Percentiles rank a stretch among this genome's conserved stretches.
Conservation (phyloP, 1,139 yeast species). For the Dujonia santamariae region DNA sequence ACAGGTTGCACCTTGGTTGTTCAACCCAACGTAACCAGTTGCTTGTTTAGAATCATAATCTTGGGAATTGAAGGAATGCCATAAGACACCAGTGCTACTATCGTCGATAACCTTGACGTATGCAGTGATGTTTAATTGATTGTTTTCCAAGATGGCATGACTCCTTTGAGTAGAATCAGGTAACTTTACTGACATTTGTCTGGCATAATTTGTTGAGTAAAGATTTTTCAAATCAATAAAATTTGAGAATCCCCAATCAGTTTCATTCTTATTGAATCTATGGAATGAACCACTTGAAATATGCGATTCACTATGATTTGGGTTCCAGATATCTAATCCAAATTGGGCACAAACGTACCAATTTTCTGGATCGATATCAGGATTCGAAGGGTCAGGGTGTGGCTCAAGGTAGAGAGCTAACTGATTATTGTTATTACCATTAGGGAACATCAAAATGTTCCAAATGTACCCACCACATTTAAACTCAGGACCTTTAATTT, state of each 20-base stretch:
- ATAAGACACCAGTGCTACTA: slow-evolving; percentile 83
- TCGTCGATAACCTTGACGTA: slow-evolving; percentile 78
- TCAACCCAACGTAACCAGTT: slow-evolving; percentile 90
- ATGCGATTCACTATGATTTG: slow-evolving; percentile 60
- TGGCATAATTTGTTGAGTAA: slow-evolving; percentile 5
- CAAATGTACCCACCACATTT: slow-evolving; percentile 69
- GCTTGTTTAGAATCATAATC: slow-evolving; percentile 84
- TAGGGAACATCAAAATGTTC: slow-evolving; percentile 76
- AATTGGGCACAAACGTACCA: slow-evolving; percentile 94
- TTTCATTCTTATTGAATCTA: slow-evolving; percentile 69
- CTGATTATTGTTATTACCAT: slow-evolving; percentile 53
- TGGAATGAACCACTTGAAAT: slow-evolving; percentile 72
- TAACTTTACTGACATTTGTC: not conserved
- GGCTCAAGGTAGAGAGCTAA: slow-evolving; percentile 67
- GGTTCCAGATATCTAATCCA: slow-evolving; percentile 82
- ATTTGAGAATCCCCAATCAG: slow-evolving; percentile 95
- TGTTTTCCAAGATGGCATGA: slow-evolving; percentile 47
- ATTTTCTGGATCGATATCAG: slow-evolving; percentile 26
- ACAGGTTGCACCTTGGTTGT: slow-evolving; percentile 97
- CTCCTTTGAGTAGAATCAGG: slow-evolving; percentile 9
- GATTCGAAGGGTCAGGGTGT: slow-evolving; percentile 31
- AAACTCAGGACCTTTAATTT: slow-evolving; percentile 53
- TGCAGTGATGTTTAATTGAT: slow-evolving; percentile 68
- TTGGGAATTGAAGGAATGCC: slow-evolving; percentile 74
- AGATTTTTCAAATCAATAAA: slow-evolving; percentile 61